Base-by-base conservation (phyloP, 2,329 filamentous ascomycete species). In the Talaromyces pinophilus region DNA sequence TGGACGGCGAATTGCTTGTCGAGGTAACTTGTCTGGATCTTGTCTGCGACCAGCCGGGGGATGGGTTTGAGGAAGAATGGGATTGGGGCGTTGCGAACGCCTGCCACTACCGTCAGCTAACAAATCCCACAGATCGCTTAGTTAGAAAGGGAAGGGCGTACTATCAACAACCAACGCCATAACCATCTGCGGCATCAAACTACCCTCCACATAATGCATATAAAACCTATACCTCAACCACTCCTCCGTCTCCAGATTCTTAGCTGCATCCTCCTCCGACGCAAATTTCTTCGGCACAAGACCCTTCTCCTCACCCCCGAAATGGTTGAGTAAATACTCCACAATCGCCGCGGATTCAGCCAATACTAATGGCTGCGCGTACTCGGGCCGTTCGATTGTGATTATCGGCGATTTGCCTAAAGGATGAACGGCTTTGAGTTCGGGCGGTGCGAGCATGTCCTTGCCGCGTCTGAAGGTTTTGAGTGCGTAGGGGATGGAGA, bases 341-440 rank as follows among this genome's bases (percentile, higher is more conserved):
- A 88, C 83, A 71, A 97, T 94, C 67, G 89, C 85, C 5, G 86
- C 92, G 54, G 90, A 94, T 80, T 98, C 94, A 10, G 92, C 92
- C 57, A 97, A 81, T 0, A 94, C 85, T 38, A 88, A 69, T 0
- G 85, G 85, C 68, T 84, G 78, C 2, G 78, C 72, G 13, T 73
- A 77, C 0, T 76, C 77, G 1, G 83, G 78, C 1, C 80, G 77
- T 68, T 87, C 81, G 71, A 97, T 82, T 8, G 86, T 86, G 70
- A 98, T 81, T 50, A 94, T 81, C 0, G 94, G 94, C 1, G 92
- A 93, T 77, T 97, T 97, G 68, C 94, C 94, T 3, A 97, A 84
- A 0, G 92, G 90, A 74, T 97, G 92, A 44, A 96, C 80, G 69
- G 92, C 84, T 73, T 90, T 89, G 55, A 97, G 85, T 72, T 91